phyloP scores from a whole-genome alignment of 2,329 filamentous ascomycete species.

The Aureobasidium sp. region DNA sequence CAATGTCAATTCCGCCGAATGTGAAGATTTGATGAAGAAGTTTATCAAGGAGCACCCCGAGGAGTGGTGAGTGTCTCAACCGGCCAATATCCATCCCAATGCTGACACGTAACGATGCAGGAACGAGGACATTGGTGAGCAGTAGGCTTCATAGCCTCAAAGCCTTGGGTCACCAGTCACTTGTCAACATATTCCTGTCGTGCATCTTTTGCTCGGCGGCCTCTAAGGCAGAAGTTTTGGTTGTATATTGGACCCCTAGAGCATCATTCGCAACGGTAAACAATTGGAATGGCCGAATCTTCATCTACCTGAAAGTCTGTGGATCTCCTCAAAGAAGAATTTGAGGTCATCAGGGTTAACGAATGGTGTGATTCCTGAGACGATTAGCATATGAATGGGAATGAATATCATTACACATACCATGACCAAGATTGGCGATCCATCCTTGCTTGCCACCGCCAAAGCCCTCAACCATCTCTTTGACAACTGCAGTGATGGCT shows the following conservation, averaged over 20 bases:
- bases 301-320: conserved; percentile 40
- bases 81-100: neutral
- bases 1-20: conserved; percentile 58
- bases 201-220: conserved; percentile 27
- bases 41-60: conserved; percentile 66
- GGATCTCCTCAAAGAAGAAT: conserved; percentile 90
- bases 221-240: conserved; percentile 16
- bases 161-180: conserved; percentile 23
- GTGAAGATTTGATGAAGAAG: conserved; percentile 58
- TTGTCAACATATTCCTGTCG: conserved; percentile 25
- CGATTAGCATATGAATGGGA: conserved; percentile 14
- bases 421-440: conserved; percentile 95
- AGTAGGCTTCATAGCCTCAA: conserved; percentile 12
- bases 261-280: conserved; percentile 21
- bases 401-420: conserved; percentile 41
- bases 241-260: conserved; percentile 21
- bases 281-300: conserved; percentile 13
- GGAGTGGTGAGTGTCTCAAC: conserved; percentile 48
- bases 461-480: conserved; percentile 83
- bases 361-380: conserved; percentile 77
- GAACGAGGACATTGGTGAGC: conserved; percentile 32
- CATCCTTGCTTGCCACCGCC: conserved; percentile 76
- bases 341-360: conserved; percentile 89
- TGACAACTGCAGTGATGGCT: conserved; percentile 72
- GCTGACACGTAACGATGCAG: conserved; percentile 16